phyloP scores from a whole-genome alignment of 306 rosid genomes.

The Pachyrhizus erosus region DNA sequence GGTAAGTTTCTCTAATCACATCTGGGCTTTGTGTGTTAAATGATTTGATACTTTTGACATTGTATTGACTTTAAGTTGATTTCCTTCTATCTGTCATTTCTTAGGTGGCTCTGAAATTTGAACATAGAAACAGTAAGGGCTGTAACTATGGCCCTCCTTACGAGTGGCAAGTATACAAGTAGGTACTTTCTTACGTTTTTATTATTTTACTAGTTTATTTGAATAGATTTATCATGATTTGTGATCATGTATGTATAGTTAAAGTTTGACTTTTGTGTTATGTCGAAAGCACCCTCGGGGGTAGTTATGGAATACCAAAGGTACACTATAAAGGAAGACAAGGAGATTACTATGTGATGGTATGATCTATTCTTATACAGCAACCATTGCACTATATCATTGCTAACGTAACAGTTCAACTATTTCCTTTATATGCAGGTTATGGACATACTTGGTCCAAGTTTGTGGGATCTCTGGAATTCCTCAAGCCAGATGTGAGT shows the following conservation, averaged over 20 bases:
- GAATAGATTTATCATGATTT: not conserved
- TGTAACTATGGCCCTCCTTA: conserved; percentile 98
- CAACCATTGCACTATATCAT: not conserved
- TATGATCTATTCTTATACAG: conserved; percentile 52
- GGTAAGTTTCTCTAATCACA: conserved; percentile 43
- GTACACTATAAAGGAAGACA: conserved; percentile 97
- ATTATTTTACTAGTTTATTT: not conserved
- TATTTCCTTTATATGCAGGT: conserved; percentile 60
- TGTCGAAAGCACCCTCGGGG: conserved; percentile 84
- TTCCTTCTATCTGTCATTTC: conserved; percentile 33
- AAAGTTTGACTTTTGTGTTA: conserved; percentile 35
- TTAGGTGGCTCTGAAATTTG: conserved; percentile 98
- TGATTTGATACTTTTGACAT: not conserved
- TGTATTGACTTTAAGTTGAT: conserved; percentile 23
- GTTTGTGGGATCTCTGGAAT: conserved; percentile 99
- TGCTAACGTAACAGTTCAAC: conserved; percentile 21
- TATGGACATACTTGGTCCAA: conserved; percentile 99
- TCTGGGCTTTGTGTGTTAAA: not conserved
- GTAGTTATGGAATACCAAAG: conserved; percentile 97
- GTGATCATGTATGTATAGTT: not conserved
- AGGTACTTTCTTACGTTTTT: conserved; percentile 37
- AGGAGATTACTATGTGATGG: conserved; percentile 96
- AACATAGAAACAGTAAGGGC: conserved; percentile 97
- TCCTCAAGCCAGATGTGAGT: conserved; percentile 94
- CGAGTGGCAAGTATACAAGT: conserved; percentile 99